Evolutionary conservation across 202 grass and related monocot species (phyloP).

Genomic region (Elaeis oleifera): DNA sequence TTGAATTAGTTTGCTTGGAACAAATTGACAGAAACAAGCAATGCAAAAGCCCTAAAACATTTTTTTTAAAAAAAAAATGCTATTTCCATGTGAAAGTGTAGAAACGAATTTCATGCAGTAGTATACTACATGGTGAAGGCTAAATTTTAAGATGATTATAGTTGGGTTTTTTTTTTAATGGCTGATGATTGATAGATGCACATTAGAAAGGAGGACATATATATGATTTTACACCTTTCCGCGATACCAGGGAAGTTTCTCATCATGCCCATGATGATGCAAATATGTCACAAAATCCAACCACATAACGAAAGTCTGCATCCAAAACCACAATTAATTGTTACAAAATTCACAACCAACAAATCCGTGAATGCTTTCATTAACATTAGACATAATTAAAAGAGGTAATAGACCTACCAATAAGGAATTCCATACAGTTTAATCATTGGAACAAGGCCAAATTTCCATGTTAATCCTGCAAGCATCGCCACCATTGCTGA

Average conservation of each 20-base stretch:
- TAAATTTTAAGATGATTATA: too few species aligned
- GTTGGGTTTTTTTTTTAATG: not conserved
- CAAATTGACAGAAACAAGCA: too few species aligned
- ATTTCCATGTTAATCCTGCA: slow-evolving; percentile 50
- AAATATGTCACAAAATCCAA: slow-evolving; percentile 97
- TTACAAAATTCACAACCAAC: not conserved
- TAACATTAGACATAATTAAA: not conserved
- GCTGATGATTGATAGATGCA: not conserved
- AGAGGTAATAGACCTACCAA: slow-evolving; percentile 32
- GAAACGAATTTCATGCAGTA: too few species aligned
- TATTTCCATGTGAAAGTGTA: too few species aligned
- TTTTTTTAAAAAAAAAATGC: too few species aligned
- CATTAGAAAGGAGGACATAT: not conserved
- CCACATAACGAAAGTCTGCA: slow-evolving; percentile 94
- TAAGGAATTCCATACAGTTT: slow-evolving; percentile 84
- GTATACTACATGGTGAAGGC: too few species aligned
- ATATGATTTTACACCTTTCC: slow-evolving; percentile 60
- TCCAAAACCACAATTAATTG: slow-evolving; percentile 14
- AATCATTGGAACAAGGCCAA: slow-evolving; percentile 73
- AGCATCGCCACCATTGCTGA: slow-evolving; percentile 51
- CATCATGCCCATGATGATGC: slow-evolving; percentile 92
- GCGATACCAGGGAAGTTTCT: slow-evolving; percentile 97
- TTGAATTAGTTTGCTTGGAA: too few species aligned
- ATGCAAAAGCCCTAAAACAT: too few species aligned
- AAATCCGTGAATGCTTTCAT: not conserved